phyloP scores from a whole-genome alignment of 2,329 filamentous ascomycete species.

The Colletotrichum noveboracense region DNA sequence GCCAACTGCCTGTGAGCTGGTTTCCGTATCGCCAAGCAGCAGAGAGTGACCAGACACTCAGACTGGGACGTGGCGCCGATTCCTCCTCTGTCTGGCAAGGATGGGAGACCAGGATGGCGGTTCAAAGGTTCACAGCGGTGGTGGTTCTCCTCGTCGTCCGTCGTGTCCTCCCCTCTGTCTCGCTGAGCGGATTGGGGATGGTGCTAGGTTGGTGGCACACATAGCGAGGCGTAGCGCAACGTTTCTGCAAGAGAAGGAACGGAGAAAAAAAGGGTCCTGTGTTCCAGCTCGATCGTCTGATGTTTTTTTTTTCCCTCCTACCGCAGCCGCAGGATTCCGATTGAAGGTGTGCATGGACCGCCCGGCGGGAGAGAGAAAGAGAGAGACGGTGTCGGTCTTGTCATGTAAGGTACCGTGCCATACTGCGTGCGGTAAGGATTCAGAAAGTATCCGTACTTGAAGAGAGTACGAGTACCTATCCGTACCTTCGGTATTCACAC shows the following conservation, averaged over 20 bases:
- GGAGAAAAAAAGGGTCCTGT: background rate
- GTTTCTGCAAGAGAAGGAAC: constrained; percentile 3
- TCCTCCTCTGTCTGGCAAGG: background rate
- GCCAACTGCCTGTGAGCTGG: background rate
- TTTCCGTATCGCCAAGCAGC: background rate
- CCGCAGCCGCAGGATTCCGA: background rate
- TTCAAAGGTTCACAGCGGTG: background rate
- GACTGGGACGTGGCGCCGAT: background rate
- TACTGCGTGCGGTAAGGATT: background rate
- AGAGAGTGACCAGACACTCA: background rate
- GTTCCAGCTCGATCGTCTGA: constrained; percentile 18
- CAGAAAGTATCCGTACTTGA: background rate
- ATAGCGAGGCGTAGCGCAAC: background rate
- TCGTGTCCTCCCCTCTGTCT: background rate
- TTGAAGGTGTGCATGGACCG: background rate
- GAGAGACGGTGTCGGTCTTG: background rate
- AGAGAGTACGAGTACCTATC: background rate
- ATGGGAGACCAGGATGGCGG: background rate
- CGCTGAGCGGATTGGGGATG: background rate
- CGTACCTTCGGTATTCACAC: background rate
- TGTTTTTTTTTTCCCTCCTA: background rate
- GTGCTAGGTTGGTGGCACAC: background rate
- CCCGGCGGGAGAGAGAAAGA: background rate
- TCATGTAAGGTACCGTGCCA: background rate
- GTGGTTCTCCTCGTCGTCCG: background rate